phyloP scores from a whole-genome alignment of 1,139 yeast genomes.

The Maudiozyma humilis region DNA sequence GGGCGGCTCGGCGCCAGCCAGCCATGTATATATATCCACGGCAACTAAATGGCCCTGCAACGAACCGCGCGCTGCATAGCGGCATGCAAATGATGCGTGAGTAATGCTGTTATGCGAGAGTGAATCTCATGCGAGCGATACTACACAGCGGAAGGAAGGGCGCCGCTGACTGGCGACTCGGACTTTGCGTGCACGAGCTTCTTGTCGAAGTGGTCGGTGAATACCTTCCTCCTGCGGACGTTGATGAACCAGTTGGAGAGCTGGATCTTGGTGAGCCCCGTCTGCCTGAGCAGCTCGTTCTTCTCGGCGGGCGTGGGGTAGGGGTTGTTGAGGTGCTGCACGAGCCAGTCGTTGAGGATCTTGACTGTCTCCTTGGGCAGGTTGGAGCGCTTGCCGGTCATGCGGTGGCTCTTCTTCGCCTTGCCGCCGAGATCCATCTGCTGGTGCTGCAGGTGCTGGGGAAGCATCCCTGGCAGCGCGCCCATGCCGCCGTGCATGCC shows the following conservation, averaged over 20 bases:
- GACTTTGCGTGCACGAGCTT: not conserved
- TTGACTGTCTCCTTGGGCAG: constrained; percentile 85
- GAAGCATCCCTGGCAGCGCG: too few relatives aligned
- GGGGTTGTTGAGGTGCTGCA: constrained; percentile 81
- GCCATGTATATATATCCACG: too few relatives aligned
- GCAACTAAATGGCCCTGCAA: too few relatives aligned
- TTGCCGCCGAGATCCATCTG: not conserved
- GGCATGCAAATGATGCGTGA: too few relatives aligned
- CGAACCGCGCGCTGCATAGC: too few relatives aligned
- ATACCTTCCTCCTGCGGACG: constrained; percentile 79
- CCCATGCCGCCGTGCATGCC: too few relatives aligned
- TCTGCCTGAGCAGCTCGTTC: constrained; percentile 62
- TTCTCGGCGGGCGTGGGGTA: constrained; percentile 91
- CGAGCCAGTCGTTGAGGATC: constrained; percentile 74
- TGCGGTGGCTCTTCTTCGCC: constrained; percentile 1
- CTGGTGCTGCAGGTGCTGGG: not conserved
- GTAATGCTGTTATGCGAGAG: too few relatives aligned
- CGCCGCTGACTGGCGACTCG: not conserved
- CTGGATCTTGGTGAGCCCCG: constrained; percentile 87
- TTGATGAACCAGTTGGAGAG: constrained; percentile 95
- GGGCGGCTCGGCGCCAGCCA: too few relatives aligned
- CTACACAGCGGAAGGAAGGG: not conserved
- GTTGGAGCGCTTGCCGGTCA: constrained; percentile 45
- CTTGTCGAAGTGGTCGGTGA: constrained; percentile 13
- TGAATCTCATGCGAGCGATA: too few relatives aligned